Base-by-base conservation (phyloP, 2,329 filamentous ascomycete genomes). In the Pseudogymnoascus sp. region DNA sequence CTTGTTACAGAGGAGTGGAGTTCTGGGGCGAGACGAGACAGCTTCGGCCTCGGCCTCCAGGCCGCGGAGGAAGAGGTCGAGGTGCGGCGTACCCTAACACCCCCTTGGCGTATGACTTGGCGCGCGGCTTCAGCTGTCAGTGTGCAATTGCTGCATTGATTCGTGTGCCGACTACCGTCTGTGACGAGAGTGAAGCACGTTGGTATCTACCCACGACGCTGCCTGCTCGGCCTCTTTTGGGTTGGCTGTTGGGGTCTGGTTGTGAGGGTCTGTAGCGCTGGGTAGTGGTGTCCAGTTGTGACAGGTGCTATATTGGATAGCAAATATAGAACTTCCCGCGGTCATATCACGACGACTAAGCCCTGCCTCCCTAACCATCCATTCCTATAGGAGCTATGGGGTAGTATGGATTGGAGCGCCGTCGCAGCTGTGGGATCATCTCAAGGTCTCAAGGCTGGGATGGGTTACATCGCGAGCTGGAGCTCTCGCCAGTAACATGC, bases 1-100 rank as follows among this genome's bases (percentile, higher is more conserved):
- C 47, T 53, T 53, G 47, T 53, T 53, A 53, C 47, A 53, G 47
- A 53, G 28, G 33, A 53, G 47, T 53, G 47, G 47, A 53, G 28
- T 18, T 33, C 18, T 53, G 28, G 28, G 47, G 28, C 47, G 47
- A 33, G 47, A 53, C 47, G 47, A 53, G 47, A 53, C 47, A 53
- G 11, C 28, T 53, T 33, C 47, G 47, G 47, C 39, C 39, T 43
- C 39, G 39, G 18, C 28, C 47, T 53, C 28, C 28, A 53, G 20
- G 28, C 28, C 28, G 28, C 15, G 28, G n/a, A 53, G 28, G 11
- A 53, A 20, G 2, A 53, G 47, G 47, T 53, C 28, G 47, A 14
- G n/a, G 47, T 14, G 43, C 25, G 12, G 22, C 43, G 47, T 53
- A 15, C 15, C 47, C 11, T 53, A 53, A 33, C 47, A 41, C 18